phyloP scores from a whole-genome alignment of 192 early-diverging fungal genomes.

The Entomortierella lignicola region DNA sequence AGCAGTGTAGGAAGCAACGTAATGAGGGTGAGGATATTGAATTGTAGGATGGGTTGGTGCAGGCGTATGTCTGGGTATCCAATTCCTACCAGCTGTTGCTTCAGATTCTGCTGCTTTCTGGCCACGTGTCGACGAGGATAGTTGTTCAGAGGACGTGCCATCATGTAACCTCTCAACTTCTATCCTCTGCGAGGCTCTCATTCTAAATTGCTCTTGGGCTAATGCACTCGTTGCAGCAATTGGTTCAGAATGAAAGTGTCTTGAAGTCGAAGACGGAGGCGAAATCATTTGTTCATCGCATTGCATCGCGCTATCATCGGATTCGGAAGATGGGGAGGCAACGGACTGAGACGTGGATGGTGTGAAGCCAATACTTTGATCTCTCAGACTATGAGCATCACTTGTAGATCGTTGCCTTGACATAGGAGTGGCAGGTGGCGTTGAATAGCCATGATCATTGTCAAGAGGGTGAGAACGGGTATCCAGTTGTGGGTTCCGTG shows the following conservation, averaged over 20 bases:
- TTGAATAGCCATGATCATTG: slow-evolving; percentile 1
- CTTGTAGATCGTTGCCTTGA: slow-evolving; percentile 11
- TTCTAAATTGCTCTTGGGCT: slow-evolving; percentile 2
- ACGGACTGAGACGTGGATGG: neutral
- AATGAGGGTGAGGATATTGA: slow-evolving; percentile 49
- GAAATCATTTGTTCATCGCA: slow-evolving; percentile 14
- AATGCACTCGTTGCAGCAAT: neutral
- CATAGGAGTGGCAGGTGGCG: slow-evolving; percentile 27
- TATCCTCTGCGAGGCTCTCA: slow-evolving; percentile 30
- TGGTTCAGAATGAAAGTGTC: slow-evolving; percentile 17
- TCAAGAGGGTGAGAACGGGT: neutral
- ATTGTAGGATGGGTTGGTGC: slow-evolving; percentile 23
- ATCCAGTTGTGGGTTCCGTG: neutral
- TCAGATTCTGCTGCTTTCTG: slow-evolving; percentile 15
- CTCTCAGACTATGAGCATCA: neutral
- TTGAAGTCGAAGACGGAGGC: neutral
- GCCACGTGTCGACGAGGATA: slow-evolving; percentile 7
- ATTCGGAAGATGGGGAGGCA: neutral
- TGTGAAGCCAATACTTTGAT: neutral
- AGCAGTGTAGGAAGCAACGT: slow-evolving; percentile 52
- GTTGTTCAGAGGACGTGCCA: slow-evolving; percentile 11
- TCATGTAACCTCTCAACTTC: slow-evolving; percentile 3
- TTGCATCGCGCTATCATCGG: slow-evolving; percentile 29
- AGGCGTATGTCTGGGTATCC: slow-evolving; percentile 33
- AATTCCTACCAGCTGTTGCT: slow-evolving; percentile 47